Percentiles rank a stretch among this genome's conserved stretches.
These are phyloP conservation scores for Inonotus hispidus DNA, from an alignment of 1,284 basidiomycete species.

Conservation along the genomic window DNA sequence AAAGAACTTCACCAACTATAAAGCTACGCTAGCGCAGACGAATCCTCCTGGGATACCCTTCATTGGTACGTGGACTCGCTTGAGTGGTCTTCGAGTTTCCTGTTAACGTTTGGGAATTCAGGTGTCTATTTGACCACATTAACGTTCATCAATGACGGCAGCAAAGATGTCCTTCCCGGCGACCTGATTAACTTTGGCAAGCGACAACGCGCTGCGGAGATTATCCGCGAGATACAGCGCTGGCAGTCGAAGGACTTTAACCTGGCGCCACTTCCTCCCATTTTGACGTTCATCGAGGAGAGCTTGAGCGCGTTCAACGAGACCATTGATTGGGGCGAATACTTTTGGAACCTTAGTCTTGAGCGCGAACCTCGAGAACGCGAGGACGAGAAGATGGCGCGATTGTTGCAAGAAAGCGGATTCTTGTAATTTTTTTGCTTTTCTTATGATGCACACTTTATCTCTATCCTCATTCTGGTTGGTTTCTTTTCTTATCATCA, in stretches of 20 bases:
- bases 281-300: conserved; percentile 77
- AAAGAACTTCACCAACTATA: conserved; percentile 93
- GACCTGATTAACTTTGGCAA: conserved; percentile 95
- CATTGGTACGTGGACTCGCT: conserved; percentile 58
- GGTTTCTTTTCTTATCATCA: background rate
- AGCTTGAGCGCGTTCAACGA: conserved; percentile 67
- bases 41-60: conserved; percentile 97
- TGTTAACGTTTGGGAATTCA: conserved; percentile 28
- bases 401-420: conserved; percentile 82
- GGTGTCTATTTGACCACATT: conserved; percentile 94
- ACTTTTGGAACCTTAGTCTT: conserved; percentile 83
- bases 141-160: conserved; percentile 98
- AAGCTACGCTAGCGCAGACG: conserved; percentile 78
- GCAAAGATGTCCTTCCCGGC: conserved; percentile 78
- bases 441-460: background rate
- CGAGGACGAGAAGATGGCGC: conserved; percentile 87
- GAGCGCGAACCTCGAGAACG: conserved; percentile 88
- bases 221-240: conserved; percentile 93
- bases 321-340: conserved; percentile 42
- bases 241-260: conserved; percentile 94
- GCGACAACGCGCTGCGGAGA: conserved; percentile 87
- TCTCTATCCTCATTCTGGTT: background rate
- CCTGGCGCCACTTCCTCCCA: conserved; percentile 61
- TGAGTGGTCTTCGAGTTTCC: background rate
- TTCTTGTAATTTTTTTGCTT: conserved; percentile 48